Evolutionary conservation across 2,329 filamentous ascomycete genomes (phyloP).

Genomic region (Fusarium luffae): DNA sequence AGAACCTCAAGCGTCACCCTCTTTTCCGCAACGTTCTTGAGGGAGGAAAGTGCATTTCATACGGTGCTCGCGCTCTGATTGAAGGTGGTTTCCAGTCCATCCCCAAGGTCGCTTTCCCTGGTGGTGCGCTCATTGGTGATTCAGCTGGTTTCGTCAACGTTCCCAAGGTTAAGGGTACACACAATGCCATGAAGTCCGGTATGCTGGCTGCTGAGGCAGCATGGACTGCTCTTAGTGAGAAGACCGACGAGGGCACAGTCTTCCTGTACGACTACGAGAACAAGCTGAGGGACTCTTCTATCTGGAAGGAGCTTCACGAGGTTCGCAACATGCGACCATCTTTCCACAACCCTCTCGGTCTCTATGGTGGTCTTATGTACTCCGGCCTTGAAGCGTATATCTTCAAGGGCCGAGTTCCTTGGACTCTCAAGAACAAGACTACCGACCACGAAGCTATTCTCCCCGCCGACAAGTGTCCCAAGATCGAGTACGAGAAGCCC

Average conservation of each 20-base stretch:
- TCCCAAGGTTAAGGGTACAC: constrained; percentile 97
- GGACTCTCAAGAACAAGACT: constrained; percentile 88
- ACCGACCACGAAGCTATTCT: constrained; percentile 84
- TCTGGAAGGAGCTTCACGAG: constrained; percentile 94
- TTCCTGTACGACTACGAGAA: constrained; percentile 97
- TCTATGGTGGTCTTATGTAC: constrained; percentile 91
- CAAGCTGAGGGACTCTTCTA: constrained; percentile 81
- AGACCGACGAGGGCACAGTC: constrained; percentile 72
- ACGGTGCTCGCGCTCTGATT: constrained; percentile 89
- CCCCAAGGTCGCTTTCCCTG: constrained; percentile 95
- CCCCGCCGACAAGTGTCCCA: constrained; percentile 79
- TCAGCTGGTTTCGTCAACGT: constrained; percentile 97
- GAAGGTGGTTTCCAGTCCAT: constrained; percentile 98
- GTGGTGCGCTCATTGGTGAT: constrained; percentile 94
- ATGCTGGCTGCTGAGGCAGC: constrained; percentile 96
- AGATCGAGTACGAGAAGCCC: constrained; percentile 97
- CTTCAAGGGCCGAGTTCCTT: constrained; percentile 85
- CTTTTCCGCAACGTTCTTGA: constrained; percentile 87
- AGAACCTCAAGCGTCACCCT: constrained; percentile 99
- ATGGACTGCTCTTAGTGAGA: constrained; percentile 75
- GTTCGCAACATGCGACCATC: constrained; percentile 98
- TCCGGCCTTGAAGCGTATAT: constrained; percentile 92
- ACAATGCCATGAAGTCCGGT: constrained; percentile 96
- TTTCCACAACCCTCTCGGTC: constrained; percentile 86
- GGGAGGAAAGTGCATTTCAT: constrained; percentile 97